Evolutionary conservation across 1,284 basidiomycete species (phyloP).

Genomic region (Ceratobasidium sp.): DNA sequence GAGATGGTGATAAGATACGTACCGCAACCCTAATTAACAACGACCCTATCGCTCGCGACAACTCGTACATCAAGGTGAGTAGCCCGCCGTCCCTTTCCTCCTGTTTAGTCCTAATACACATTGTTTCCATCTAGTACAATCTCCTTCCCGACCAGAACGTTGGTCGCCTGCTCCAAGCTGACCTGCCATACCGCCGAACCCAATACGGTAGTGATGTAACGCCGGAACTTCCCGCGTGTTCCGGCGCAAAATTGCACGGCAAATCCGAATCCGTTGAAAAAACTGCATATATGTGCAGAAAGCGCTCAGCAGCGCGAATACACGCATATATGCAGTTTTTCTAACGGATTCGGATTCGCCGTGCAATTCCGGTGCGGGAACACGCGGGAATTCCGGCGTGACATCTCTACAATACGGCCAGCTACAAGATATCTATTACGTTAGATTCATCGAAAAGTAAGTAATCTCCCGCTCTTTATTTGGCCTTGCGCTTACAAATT

Average conservation of each 20-base stretch:
- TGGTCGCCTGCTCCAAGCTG: not conserved
- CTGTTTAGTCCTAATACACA: not conserved
- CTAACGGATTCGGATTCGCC: too few species aligned
- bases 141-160: slow-evolving; percentile 1
- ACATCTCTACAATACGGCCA: too few species aligned
- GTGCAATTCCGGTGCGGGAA: too few species aligned
- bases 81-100: not conserved
- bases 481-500: not conserved
- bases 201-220: slow-evolving; percentile 4
- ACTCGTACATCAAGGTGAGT: slow-evolving; percentile 8
- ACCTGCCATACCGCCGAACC: not conserved
- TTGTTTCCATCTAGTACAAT: slow-evolving; percentile 23
- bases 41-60: not conserved
- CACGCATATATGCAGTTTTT: too few species aligned
- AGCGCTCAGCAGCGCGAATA: too few species aligned
- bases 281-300: too few species aligned
- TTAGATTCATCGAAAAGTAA: too few species aligned
- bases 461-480: too few species aligned
- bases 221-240: too few species aligned
- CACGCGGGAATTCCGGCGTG: too few species aligned
- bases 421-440: not conserved
- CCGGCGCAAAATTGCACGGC: too few species aligned
- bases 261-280: too few species aligned
- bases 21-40: not conserved
- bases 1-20: slow-evolving; percentile 3